Evolutionary conservation across 306 rosid genomes (phyloP), one percentile per base, ranked within the genome.

Genomic region (Dicorynia guianensis): DNA sequence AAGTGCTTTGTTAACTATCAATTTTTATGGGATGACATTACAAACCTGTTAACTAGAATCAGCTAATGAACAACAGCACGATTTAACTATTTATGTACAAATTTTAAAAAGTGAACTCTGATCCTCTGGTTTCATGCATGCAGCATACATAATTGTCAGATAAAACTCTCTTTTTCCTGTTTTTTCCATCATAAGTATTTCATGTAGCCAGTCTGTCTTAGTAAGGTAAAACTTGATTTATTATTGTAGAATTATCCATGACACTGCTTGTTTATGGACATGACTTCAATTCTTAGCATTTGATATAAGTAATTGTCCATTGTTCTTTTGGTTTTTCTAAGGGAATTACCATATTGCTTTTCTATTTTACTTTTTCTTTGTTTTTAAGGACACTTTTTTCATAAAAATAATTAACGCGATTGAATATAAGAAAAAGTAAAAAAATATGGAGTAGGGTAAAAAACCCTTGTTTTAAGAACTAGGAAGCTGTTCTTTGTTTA

Each of bases 11-110:
- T 71, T 83, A 61, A 78, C 85, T 69, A 17, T 75, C 67, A 47
- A 76, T 84, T 72, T 60, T 82, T 56, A 63, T 68, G 79, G 84
- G 87, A 76, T 81, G 80, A 62, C 85, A 40, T 14, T 74, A n/a
- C 38, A 74, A 76, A 78, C 80, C 65, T 65, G 59, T 74, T 81
- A 76, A 70, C 78, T 75, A 59, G 74, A 67, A 71, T 70, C 74
- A 11, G 71, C 58, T 74, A 80, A 53, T 77, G 81, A 72, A 75
- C 81, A 75, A 30, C 68, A 60, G 36, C 85, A 69, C 65, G 79
- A 83, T 68, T 46, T 79, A 69, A 67, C 79, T 40, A 14, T 14
- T 30, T 65, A 62, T 83, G 83, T 77, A 71, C 74, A 63, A 69
- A 72, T 72, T 40, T 35, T 69, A 36, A 3, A 74, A 84, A 72